Evolutionary conservation across 1,284 basidiomycete species (phyloP), one percentile per base, ranked within the genome.

Genomic region (Leccinum fallax): DNA sequence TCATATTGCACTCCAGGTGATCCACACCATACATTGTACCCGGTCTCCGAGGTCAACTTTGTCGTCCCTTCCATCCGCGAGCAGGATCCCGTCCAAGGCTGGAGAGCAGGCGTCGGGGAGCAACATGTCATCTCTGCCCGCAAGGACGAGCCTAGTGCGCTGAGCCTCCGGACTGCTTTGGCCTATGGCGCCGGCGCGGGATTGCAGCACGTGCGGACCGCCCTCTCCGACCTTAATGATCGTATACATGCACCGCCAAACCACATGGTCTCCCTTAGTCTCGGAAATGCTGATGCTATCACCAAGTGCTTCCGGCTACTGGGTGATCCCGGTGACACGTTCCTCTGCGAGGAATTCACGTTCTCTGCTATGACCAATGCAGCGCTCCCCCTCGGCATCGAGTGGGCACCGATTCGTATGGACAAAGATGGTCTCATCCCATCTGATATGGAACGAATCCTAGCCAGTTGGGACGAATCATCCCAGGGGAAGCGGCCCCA

Each of bases 381-480:
- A 4, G 77, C 79, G 2, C 67, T 74, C 60, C 77, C 83, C 0
- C 71, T 78, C 24, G 80, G 81, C 21, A 74, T 83, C 57, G 66
- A 71, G 32, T 76, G 78, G 60, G 75, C 83, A 8, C 78, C 83
- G 2, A 75, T 87, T 30, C 77, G 79, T 62, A 85, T 86, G 77
- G 86, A 87, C 68, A 79, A 77, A 16, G 74, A 80, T 59, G 86
- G 85, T 6, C 76, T 87, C 59, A 70, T 81, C 4, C 81, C 83
- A 0, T 77, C 78, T 8, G 80, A 81, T 58, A 74, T 87, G 62
- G 83, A 85, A n/a, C 69, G 76, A 3, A 66, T 83, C 1, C 73
- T 87, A 2, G 72, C 69, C 4, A 76, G 73, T 19, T 87, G 85
- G 85, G 78, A 86, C 60, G 78, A 80, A 52, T 69, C 71, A 38